These are phyloP conservation scores for Infundibulicybe gibba DNA, from an alignment of 768 basidiomycete genomes.

Conservation along the genomic window DNA sequence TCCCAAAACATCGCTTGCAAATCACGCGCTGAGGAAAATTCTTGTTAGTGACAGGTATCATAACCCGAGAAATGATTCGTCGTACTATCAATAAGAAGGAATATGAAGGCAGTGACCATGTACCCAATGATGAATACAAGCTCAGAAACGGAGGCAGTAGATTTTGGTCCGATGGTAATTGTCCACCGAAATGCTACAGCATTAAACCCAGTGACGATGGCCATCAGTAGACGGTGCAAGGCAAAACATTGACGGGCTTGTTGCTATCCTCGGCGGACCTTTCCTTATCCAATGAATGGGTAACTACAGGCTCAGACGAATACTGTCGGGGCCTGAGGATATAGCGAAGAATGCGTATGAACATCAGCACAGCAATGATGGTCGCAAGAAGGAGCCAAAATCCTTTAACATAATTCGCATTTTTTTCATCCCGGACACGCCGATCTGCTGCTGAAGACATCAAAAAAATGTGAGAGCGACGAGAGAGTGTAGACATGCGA, in stretches of 20 bases:
- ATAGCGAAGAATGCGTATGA: conserved; percentile 22
- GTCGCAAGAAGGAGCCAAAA: conserved; percentile 36
- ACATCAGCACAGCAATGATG: conserved; percentile 32
- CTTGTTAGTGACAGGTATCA: conserved; percentile 6
- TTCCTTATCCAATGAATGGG: no score
- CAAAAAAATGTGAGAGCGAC: conserved; percentile 10
- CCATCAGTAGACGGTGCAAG: conserved; percentile 27
- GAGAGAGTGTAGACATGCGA: background rate
- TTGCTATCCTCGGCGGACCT: no score
- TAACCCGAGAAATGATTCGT: background rate
- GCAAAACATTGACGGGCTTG: no score
- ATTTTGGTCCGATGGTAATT: conserved; percentile 36
- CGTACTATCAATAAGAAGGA: conserved; percentile 45
- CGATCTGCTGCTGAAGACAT: conserved; percentile 23
- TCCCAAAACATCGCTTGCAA: conserved; percentile 29
- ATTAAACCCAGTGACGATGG: conserved; percentile 38
- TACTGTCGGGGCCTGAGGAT: conserved; percentile 6
- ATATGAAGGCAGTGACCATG: conserved; percentile 36
- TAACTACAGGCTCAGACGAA: no score
- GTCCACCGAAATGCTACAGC: conserved; percentile 47
- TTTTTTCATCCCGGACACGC: conserved; percentile 26
- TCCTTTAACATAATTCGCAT: conserved; percentile 31
- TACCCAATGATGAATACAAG: conserved; percentile 44
- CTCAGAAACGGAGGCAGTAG: conserved; percentile 36
- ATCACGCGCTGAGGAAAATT: conserved; percentile 24